Evolutionary conservation across 225 moss, liverwort and hornwort species (phyloP).

Genomic region (Sphagnum contortum): DNA sequence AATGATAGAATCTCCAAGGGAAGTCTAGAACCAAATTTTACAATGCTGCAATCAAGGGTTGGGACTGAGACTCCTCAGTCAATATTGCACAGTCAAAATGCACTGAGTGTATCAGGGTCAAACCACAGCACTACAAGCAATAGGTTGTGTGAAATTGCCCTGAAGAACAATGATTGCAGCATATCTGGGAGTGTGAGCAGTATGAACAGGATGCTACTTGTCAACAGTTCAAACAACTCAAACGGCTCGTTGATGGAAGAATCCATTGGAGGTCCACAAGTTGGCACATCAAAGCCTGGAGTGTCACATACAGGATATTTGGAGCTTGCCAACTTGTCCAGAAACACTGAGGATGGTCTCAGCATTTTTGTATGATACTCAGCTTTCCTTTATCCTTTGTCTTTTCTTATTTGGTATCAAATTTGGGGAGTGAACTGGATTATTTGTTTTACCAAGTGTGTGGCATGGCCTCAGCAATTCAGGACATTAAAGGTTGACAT

Average conservation of each 20-base stretch:
- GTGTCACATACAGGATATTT: constrained; percentile 31
- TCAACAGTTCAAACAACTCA: constrained; percentile 11
- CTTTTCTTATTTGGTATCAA: not conserved
- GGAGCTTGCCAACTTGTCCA: constrained; percentile 22
- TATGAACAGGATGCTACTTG: too few relatives aligned
- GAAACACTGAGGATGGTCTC: constrained; percentile 30
- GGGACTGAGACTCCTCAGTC: constrained; percentile 28
- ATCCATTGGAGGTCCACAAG: constrained; percentile 9
- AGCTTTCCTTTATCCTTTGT: not conserved
- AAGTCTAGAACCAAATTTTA: constrained; percentile 7
- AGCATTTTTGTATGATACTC: constrained; percentile 26
- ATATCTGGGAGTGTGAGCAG: too few relatives aligned
- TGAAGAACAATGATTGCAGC: not conserved
- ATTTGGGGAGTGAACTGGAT: not conserved
- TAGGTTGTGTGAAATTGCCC: constrained; percentile 11
- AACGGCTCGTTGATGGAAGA: constrained; percentile 9
- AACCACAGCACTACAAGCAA: constrained; percentile 14
- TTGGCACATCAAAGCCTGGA: constrained; percentile 8
- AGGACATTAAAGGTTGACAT: not conserved
- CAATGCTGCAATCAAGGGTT: constrained; percentile 10
- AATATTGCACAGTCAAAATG: constrained; percentile 31
- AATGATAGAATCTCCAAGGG: constrained; percentile 10
- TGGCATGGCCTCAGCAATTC: too few relatives aligned
- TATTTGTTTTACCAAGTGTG: not conserved
- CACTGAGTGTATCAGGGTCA: constrained; percentile 18